Evolutionary conservation across 805 yeast genomes (phyloP), one percentile per base, ranked within the genome.

Genomic region (Zygoascus tannicola): DNA sequence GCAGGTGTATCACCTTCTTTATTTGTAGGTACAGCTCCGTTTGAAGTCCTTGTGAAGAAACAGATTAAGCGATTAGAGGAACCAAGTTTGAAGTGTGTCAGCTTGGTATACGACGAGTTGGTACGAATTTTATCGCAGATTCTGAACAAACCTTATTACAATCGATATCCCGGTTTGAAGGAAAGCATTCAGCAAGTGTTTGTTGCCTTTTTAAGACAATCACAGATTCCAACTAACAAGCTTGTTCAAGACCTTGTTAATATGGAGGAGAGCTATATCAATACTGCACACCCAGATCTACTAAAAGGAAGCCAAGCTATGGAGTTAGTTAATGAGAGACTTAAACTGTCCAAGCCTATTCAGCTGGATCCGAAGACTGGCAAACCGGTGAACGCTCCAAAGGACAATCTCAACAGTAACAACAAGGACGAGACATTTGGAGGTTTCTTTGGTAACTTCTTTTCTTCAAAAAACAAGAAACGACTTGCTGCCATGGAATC

Each of bases 271-370:
- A 81, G 95, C 3, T 92, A 92, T 64, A 87, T 92, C 55, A 92
- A 92, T 66, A 92, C 98, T 3, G 97, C 95, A 2, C 98, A 92
- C 60, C 97, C 97, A 3, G 97, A 92, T 62, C 76, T 92, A 58
- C 73, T 92, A 55, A 88, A 85, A 62, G 98, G 98, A 38, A 81
- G 94, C 28, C 88, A 83, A 58, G 97, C 97, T 4, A 82, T 90
- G 92, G 79, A 84, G 3, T 80, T 86, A 63, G 95, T 92, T 28
- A 80, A 85, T 61, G 97, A 92, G 54, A 85, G 78, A 62, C 67
- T 86, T 65, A 92, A 78, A 16, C 85, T 85, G 19, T 77, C 78
- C 32, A 80, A 78, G 42, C 38, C 38, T 16, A n/a, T 21, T 12
- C 37, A 32, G 18, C 81, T 85, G 43, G 95, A 85, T 63, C 92